These are phyloP conservation scores for Spatholobus suberectus DNA, from an alignment of 306 rosid species.

Conservation along the genomic window DNA sequence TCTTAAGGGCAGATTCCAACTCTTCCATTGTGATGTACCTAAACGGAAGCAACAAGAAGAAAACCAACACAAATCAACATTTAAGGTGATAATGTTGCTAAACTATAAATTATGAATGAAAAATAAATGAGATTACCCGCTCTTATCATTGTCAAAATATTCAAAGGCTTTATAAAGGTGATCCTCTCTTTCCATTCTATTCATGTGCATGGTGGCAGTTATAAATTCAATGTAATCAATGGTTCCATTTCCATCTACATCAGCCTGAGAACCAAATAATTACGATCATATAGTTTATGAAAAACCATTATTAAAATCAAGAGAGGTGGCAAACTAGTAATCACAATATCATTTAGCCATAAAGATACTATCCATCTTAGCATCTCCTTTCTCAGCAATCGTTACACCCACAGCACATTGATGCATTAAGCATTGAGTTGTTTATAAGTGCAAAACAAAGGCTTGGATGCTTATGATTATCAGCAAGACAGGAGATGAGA, in stretches of 20 bases:
- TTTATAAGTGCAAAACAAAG: background rate
- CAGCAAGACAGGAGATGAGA: conserved; percentile 6
- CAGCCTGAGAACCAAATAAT: conserved; percentile 73
- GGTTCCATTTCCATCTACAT: conserved; percentile 93
- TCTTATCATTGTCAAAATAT: conserved; percentile 86
- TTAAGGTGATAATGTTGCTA: background rate
- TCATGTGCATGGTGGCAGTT: conserved; percentile 97
- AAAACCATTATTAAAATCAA: conserved; percentile 21
- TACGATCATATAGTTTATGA: conserved; percentile 1
- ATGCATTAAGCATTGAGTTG: background rate
- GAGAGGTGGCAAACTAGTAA: conserved; percentile 27
- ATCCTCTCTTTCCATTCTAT: conserved; percentile 94
- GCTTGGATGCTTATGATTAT: background rate
- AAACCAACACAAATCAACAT: conserved; percentile 19
- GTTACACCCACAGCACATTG: background rate
- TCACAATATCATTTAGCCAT: background rate
- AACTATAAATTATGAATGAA: background rate
- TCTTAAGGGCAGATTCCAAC: conserved; percentile 84
- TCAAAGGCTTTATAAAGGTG: conserved; percentile 91
- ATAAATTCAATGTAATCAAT: conserved; percentile 94
- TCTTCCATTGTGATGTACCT: conserved; percentile 93
- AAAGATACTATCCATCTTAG: background rate
- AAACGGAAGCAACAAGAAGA: conserved; percentile 30
- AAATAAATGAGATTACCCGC: conserved; percentile 70
- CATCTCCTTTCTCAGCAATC: background rate